Percentiles rank a stretch among this genome's conserved stretches.
phyloP scores from a whole-genome alignment of 169 alveolate species.

The Cyclospora cayetanensis region DNA sequence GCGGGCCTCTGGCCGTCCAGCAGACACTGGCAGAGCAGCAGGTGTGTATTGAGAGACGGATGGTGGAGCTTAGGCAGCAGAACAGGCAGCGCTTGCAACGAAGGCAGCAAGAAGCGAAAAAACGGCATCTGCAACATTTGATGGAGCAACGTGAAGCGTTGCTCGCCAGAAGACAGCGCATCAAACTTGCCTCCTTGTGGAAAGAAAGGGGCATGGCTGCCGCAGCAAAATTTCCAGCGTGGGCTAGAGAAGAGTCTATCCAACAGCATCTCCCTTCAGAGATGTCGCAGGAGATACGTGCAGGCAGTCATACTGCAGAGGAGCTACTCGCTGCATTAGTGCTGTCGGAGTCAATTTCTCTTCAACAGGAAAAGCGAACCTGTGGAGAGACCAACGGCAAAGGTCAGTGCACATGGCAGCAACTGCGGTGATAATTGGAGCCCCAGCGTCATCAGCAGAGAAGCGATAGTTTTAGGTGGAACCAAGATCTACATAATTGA shows the following conservation, averaged over 20 bases:
- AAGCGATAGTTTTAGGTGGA: background rate
- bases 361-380: background rate
- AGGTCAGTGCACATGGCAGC: conserved; percentile 1
- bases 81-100: conserved; percentile 46
- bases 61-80: conserved; percentile 49
- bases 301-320: conserved; percentile 24
- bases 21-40: conserved; percentile 48
- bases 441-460: background rate
- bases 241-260: background rate
- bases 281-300: background rate
- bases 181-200: conserved; percentile 42
- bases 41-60: conserved; percentile 28
- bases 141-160: conserved; percentile 46
- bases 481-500: too few relatives aligned
- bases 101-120: conserved; percentile 45
- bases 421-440: background rate
- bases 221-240: conserved; percentile 26
- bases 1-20: conserved; percentile 57
- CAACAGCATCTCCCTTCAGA: background rate
- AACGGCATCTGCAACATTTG: conserved; percentile 35
- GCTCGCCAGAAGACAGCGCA: conserved; percentile 33
- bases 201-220: conserved; percentile 63
- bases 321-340: conserved; percentile 45
- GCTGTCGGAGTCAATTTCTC: conserved; percentile 51
- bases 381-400: background rate